Conservation (phyloP, 345 rosid genomes). For the Erodium maritimum region DNA sequence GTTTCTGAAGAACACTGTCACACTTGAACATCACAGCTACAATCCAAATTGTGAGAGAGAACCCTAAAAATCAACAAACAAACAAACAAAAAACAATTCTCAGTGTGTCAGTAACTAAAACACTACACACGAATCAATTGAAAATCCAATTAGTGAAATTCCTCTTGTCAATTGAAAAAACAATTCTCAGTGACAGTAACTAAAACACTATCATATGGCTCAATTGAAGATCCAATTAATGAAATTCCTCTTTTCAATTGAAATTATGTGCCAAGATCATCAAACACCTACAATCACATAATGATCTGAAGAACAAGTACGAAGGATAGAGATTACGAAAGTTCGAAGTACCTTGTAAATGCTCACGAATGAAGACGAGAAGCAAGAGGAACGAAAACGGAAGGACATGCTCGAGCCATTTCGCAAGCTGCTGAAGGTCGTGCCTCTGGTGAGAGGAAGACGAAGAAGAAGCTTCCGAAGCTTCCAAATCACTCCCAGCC, state of each 20-base stretch:
- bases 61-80: slow-evolving; percentile 27
- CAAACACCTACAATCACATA: neutral
- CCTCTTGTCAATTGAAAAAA: too few relatives aligned
- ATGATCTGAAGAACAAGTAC: too few relatives aligned
- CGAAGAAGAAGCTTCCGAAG: slow-evolving; percentile 8
- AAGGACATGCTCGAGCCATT: slow-evolving; percentile 50
- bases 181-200: neutral
- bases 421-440: slow-evolving; percentile 36
- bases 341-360: slow-evolving; percentile 36
- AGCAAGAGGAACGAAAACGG: slow-evolving; percentile 42
- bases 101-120: neutral
- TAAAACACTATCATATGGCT: neutral
- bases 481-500: slow-evolving; percentile 12
- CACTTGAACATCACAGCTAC: slow-evolving; percentile 47
- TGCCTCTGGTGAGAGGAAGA: slow-evolving; percentile 24
- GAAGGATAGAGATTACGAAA: too few relatives aligned
- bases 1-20: slow-evolving; percentile 41
- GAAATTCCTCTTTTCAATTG: too few relatives aligned
- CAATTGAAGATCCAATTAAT: neutral
- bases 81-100: neutral
- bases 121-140: neutral
- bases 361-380: slow-evolving; percentile 50
- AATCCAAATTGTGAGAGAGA: slow-evolving; percentile 37
- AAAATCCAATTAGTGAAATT: neutral
- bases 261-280: neutral